phyloP scores from a whole-genome alignment of 2,329 filamentous ascomycete genomes.

The Botryotinia calthae region DNA sequence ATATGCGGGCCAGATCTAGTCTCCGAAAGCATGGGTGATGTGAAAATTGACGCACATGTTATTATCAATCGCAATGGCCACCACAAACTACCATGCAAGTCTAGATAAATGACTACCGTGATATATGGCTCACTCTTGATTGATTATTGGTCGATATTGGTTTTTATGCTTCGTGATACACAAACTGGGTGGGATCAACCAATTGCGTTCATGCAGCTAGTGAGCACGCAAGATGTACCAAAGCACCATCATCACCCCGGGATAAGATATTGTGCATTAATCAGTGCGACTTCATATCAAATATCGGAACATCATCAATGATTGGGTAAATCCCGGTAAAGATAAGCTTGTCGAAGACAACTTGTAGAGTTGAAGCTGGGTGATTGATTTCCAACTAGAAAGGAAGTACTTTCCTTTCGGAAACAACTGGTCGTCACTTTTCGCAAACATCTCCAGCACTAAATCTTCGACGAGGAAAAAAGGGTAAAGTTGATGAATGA shows the following conservation, averaged over 20 bases:
- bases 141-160: not conserved
- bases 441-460: not conserved
- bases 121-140: not conserved
- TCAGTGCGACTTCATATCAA: not conserved
- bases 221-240: constrained; percentile 4
- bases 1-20: not conserved
- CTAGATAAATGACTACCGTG: not conserved
- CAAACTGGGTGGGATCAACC: not conserved
- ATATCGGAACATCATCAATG: not conserved
- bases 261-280: not conserved
- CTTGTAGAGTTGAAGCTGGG: not conserved
- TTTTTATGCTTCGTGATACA: not conserved
- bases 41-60: constrained; percentile 6
- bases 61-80: not conserved
- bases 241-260: constrained; percentile 3
- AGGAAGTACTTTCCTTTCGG: not conserved
- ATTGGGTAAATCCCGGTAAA: not conserved
- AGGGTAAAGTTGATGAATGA: not conserved
- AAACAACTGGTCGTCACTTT: not conserved
- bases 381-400: not conserved
- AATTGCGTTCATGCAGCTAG: not conserved
- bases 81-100: not conserved
- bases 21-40: not conserved
- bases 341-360: not conserved
- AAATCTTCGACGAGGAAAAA: not conserved